Percentiles rank a stretch among this genome's conserved stretches.
These are phyloP conservation scores for Bauhinia variegata DNA, from an alignment of 306 rosid genomes.

Conservation along the genomic window DNA sequence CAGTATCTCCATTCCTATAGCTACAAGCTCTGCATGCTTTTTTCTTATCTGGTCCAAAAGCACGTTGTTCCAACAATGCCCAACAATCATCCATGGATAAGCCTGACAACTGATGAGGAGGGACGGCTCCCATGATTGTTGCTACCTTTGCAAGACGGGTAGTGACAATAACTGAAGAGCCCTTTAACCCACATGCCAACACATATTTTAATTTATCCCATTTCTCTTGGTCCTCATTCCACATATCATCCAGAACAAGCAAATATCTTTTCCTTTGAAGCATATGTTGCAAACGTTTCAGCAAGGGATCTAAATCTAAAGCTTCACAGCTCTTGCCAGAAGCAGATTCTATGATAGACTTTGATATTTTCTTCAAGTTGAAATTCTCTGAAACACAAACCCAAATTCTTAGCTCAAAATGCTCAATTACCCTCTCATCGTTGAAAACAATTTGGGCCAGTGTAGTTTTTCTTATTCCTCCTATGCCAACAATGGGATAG, in stretches of 20 bases:
- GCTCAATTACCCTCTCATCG: constrained; percentile 15
- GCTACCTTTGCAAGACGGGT: constrained; percentile 37
- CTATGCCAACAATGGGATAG: constrained; percentile 31
- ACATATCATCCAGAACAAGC: no score
- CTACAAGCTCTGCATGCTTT: no score
- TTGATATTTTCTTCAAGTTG: no score
- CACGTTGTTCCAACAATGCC: constrained; percentile 39
- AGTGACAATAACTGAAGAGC: constrained; percentile 39
- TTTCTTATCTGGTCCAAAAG: no score
- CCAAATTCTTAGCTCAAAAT: constrained; percentile 35
- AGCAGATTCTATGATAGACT: no score
- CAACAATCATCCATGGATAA: constrained; percentile 39
- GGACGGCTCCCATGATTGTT: constrained; percentile 26
- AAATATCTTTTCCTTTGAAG: no score
- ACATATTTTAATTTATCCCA: constrained; percentile 37
- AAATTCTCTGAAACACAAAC: constrained; percentile 32
- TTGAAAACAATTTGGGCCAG: constrained; percentile 37
- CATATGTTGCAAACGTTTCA: no score
- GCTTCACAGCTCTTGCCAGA: no score
- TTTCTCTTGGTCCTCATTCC: constrained; percentile 41
- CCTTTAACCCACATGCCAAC: constrained; percentile 34
- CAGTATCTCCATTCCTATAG: no score
- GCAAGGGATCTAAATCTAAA: no score
- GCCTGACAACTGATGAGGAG: constrained; percentile 10
- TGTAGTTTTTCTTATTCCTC: constrained; percentile 42